Percentiles rank a stretch among this genome's conserved stretches.
phyloP scores from a whole-genome alignment of 768 basidiomycete species.

The Termitomyces sp. region DNA sequence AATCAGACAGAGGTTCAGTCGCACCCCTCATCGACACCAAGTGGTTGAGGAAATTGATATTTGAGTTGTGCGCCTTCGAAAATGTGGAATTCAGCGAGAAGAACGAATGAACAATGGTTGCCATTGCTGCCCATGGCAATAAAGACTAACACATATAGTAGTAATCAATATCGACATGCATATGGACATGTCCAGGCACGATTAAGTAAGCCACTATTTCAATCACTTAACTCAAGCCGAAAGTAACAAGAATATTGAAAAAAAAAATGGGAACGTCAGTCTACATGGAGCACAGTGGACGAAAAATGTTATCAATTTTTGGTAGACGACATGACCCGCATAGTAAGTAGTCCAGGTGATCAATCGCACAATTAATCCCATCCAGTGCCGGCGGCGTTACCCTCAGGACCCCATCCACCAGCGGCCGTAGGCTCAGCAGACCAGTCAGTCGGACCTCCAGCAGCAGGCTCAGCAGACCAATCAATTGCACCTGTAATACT shows the following conservation, averaged over 20 bases:
- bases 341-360: conserved; percentile 4
- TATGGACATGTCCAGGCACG: background rate
- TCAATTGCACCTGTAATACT: conserved; percentile 59
- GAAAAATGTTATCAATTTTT: conserved; percentile 13
- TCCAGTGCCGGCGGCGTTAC: conserved; percentile 24
- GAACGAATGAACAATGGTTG: conserved; percentile 85
- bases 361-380: conserved; percentile 35
- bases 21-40: conserved; percentile 93
- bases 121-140: conserved; percentile 51
- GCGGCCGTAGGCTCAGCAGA: conserved; percentile 66
- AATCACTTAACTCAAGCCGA: too few relatives aligned
- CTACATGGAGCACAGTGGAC: background rate
- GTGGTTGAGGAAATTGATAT: conserved; percentile 92
- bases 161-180: background rate
- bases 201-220: conserved; percentile 1
- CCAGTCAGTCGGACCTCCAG: conserved; percentile 67
- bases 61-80: conserved; percentile 89
- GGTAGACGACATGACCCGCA: conserved; percentile 9
- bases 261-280: background rate
- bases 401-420: conserved; percentile 40
- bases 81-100: conserved; percentile 99
- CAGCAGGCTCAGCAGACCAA: conserved; percentile 69
- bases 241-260: background rate
- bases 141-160: conserved; percentile 39
- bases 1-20: conserved; percentile 16